A percentile compares a stretch with the other conserved stretches of the same genome.
Evolutionary conservation across 257 asterid genomes (phyloP).

Genomic region (Scutellaria barbata): DNA sequence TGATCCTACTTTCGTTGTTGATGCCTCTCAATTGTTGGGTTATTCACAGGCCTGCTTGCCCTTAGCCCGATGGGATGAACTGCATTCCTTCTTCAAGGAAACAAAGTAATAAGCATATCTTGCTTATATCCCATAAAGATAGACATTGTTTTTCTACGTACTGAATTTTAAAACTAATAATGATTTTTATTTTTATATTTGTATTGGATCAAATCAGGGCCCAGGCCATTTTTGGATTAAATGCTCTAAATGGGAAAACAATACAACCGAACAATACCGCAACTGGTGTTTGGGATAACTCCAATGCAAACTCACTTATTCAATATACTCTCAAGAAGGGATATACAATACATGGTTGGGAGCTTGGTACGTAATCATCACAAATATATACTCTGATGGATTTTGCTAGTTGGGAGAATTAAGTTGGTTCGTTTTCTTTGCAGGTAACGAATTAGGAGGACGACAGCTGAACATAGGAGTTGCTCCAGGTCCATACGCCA

Average conservation of each 20-base stretch:
- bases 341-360: constrained; percentile 64
- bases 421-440: no score
- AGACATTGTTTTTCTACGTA: no score
- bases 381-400: no score
- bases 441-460: constrained; percentile 26
- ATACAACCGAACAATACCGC: constrained; percentile 42
- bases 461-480: background rate
- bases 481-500: background rate
- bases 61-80: no score
- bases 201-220: constrained; percentile 48
- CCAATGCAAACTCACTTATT: constrained; percentile 63
- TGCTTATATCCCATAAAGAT: no score
- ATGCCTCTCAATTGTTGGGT: no score
- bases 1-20: no score
- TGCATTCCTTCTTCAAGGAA: no score
- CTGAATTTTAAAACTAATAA: background rate
- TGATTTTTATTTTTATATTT: no score
- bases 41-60: no score
- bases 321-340: constrained; percentile 63
- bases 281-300: constrained; percentile 61
- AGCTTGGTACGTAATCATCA: constrained; percentile 40
- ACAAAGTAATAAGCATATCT: background rate
- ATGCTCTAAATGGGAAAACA: constrained; percentile 67
- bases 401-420: no score
- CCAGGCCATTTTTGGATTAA: constrained; percentile 61